These are phyloP conservation scores for Xylaria acuta DNA, from an alignment of 495 filamentous ascomycete genomes.

Conservation along the genomic window DNA sequence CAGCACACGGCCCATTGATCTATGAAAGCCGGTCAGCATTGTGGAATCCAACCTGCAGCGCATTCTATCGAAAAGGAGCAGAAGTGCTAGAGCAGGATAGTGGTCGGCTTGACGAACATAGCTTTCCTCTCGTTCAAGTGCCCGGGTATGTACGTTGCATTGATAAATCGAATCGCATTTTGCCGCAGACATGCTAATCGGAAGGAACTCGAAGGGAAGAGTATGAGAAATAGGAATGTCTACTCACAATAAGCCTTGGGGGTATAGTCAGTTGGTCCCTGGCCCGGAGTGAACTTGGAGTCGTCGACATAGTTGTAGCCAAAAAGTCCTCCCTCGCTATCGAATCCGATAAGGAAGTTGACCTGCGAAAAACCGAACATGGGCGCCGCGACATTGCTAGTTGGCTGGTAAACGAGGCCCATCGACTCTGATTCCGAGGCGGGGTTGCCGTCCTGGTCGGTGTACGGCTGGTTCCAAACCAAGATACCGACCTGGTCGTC, in stretches of 20 bases:
- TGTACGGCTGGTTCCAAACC: constrained; percentile 48
- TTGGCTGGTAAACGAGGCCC: constrained; percentile 45
- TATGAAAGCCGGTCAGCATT: constrained; percentile 14
- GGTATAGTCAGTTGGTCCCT: constrained; percentile 25
- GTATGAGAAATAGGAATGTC: not conserved
- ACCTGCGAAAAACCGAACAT: constrained; percentile 43
- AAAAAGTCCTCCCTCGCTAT: constrained; percentile 48
- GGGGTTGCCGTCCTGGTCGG: constrained; percentile 33
- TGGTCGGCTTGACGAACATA: not conserved
- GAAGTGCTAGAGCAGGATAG: not conserved
- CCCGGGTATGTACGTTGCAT: not conserved
- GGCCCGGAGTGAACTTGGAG: constrained; percentile 32
- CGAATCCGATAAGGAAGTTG: constrained; percentile 49
- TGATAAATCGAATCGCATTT: not conserved
- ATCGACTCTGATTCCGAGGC: constrained; percentile 47
- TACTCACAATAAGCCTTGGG: constrained; percentile 32
- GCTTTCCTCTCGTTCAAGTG: not conserved
- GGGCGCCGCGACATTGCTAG: constrained; percentile 60
- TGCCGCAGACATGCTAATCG: not conserved
- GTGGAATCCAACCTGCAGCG: not conserved
- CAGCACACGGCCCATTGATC: constrained; percentile 61
- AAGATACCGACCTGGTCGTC: constrained; percentile 43
- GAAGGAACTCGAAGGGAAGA: not conserved
- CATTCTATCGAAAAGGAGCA: not conserved
- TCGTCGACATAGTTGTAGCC: constrained; percentile 56